phyloP scores from a whole-genome alignment of 2,329 filamentous ascomycete species.

The Monosporascus sp. region DNA sequence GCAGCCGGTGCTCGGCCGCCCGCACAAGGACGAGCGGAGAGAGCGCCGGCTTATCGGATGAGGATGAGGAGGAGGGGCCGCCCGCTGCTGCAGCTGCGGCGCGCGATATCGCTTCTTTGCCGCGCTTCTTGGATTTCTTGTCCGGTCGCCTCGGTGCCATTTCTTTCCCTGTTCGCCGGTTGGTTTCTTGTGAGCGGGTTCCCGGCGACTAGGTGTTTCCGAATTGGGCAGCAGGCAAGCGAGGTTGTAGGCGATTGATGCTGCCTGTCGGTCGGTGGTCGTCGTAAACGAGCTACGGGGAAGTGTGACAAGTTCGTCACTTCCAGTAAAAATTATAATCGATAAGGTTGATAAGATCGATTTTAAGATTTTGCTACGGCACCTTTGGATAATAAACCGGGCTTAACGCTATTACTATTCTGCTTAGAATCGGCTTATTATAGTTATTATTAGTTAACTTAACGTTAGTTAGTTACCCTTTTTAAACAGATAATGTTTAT shows the following conservation, averaged over 20 bases:
- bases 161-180: not conserved
- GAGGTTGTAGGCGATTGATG: too few relatives aligned
- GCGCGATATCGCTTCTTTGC: constrained; percentile 19
- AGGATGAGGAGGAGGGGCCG: constrained; percentile 9
- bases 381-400: too few relatives aligned
- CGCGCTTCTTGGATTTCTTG: constrained; percentile 26
- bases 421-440: too few relatives aligned
- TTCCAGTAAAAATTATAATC: constrained; percentile 20
- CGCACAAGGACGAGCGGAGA: constrained; percentile 26
- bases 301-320: not conserved
- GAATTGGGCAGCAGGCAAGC: too few relatives aligned
- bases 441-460: too few relatives aligned
- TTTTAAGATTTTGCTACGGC: too few relatives aligned
- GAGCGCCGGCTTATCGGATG: constrained; percentile 3
- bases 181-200: too few relatives aligned
- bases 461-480: too few relatives aligned
- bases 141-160: constrained; percentile 30
- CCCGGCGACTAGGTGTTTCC: too few relatives aligned
- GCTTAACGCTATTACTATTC: too few relatives aligned
- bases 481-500: too few relatives aligned
- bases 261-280: not conserved
- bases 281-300: not conserved
- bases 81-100: constrained; percentile 12
- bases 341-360: constrained; percentile 13
- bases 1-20: constrained; percentile 26